Percentiles rank a stretch among this genome's conserved stretches.
These are phyloP conservation scores for Hymenoscyphus scutula DNA, from an alignment of 2,329 filamentous ascomycete genomes.

Conservation along the genomic window DNA sequence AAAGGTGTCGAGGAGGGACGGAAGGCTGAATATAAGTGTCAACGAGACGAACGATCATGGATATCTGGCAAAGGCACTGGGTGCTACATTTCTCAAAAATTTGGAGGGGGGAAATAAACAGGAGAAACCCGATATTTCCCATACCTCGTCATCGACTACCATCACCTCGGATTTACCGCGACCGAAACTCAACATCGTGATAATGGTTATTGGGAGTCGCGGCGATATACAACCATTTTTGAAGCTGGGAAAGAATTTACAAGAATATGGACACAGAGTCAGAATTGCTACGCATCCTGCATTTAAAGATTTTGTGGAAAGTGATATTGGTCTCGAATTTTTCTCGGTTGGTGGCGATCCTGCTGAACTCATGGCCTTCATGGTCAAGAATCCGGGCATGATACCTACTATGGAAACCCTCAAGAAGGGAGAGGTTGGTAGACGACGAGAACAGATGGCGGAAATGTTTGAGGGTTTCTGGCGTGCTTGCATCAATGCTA, in stretches of 20 bases:
- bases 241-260: slow-evolving; percentile 69
- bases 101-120: slow-evolving; percentile 38
- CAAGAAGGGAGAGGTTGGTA: slow-evolving; percentile 69
- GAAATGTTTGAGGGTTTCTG: slow-evolving; percentile 84
- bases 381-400: slow-evolving; percentile 77
- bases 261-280: slow-evolving; percentile 72
- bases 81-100: slow-evolving; percentile 59
- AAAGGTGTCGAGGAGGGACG: slow-evolving; percentile 64
- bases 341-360: slow-evolving; percentile 79
- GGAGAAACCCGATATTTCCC: slow-evolving; percentile 30
- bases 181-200: slow-evolving; percentile 65
- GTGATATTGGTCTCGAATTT: slow-evolving; percentile 72
- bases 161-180: slow-evolving; percentile 23
- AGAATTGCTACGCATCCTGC: slow-evolving; percentile 76
- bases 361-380: slow-evolving; percentile 80
- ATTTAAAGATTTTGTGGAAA: slow-evolving; percentile 72
- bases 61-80: slow-evolving; percentile 71
- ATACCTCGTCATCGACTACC: slow-evolving; percentile 19
- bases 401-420: slow-evolving; percentile 73
- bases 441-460: slow-evolving; percentile 66
- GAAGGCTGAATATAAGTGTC: slow-evolving; percentile 68
- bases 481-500: slow-evolving; percentile 72
- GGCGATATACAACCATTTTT: slow-evolving; percentile 82
- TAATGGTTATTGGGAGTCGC: slow-evolving; percentile 79
- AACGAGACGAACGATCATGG: slow-evolving; percentile 68